Conservation (phyloP, 495 filamentous ascomycete genomes). For the Cenococcum geophilum region DNA sequence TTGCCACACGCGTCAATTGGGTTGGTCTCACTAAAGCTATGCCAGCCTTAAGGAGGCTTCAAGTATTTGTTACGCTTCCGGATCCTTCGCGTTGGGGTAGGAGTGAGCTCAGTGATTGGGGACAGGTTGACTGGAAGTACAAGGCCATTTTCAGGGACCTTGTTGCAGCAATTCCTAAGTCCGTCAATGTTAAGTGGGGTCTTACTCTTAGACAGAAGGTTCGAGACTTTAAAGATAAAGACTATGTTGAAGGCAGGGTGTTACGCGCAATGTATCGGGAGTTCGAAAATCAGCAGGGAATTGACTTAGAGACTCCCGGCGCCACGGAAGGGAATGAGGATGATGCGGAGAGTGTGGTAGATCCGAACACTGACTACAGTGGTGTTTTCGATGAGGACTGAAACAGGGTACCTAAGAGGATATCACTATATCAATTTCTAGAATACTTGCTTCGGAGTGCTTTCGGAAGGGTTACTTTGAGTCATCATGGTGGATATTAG, state of each 20-base stretch:
- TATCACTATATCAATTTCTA: too few relatives aligned
- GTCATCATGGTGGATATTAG: too few relatives aligned
- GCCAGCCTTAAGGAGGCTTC: constrained; percentile 8
- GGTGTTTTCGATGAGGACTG: neutral
- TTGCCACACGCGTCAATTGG: constrained; percentile 22
- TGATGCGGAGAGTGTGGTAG: neutral
- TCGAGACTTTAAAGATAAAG: neutral
- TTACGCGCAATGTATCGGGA: neutral
- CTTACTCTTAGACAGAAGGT: neutral
- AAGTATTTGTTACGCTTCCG: constrained; percentile 4
- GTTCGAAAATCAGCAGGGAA: neutral
- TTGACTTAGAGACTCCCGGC: neutral
- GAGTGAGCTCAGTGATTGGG: neutral
- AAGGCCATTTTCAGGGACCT: neutral
- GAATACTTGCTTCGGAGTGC: too few relatives aligned
- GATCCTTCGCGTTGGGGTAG: neutral
- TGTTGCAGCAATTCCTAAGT: neutral
- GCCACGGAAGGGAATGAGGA: neutral
- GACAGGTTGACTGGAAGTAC: neutral
- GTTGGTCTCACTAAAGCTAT: constrained; percentile 13
- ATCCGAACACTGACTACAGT: neutral
- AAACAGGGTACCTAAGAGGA: neutral
- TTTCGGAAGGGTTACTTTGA: too few relatives aligned
- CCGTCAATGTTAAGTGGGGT: neutral
- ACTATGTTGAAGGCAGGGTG: neutral